A percentile compares a stretch with the other conserved stretches of the same genome.
These are phyloP conservation scores for Mrakia blollopis DNA, from an alignment of 768 basidiomycete genomes.

Conservation along the genomic window DNA sequence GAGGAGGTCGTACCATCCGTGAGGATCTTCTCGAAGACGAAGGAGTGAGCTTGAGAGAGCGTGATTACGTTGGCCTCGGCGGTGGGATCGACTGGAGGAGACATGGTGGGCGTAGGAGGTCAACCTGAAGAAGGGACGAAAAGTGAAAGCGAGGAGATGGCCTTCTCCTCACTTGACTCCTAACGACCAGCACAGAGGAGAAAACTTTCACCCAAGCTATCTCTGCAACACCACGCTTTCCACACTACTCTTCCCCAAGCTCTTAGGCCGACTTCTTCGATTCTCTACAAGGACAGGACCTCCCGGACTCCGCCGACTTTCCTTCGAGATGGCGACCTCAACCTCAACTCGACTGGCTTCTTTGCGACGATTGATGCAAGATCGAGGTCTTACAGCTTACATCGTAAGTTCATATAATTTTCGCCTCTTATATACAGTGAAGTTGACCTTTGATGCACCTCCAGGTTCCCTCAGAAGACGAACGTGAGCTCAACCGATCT, in stretches of 20 bases:
- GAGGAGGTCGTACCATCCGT: conserved; percentile 36
- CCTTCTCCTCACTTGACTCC: too few relatives aligned
- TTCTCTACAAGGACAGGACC: not conserved
- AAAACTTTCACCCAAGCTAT: not conserved
- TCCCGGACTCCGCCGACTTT: not conserved
- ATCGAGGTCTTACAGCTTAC: not conserved
- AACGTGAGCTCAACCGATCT: not conserved
- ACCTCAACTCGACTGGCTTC: not conserved
- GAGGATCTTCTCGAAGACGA: conserved; percentile 51
- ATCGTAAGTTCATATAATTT: not conserved
- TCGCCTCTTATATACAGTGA: too few relatives aligned
- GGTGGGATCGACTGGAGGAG: not conserved
- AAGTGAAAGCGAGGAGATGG: too few relatives aligned
- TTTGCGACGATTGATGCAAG: not conserved
- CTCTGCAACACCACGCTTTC: too few relatives aligned
- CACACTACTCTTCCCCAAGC: not conserved
- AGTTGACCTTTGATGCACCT: not conserved
- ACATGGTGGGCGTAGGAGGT: not conserved
- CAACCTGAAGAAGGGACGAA: too few relatives aligned
- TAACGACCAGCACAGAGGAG: not conserved
- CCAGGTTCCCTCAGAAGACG: conserved; percentile 16
- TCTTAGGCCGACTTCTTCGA: not conserved
- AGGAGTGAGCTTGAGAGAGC: conserved; percentile 41
- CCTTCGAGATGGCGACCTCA: not conserved
- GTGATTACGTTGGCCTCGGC: not conserved